These are phyloP conservation scores for Colletotrichum tanaceti DNA, from an alignment of 2,329 filamentous ascomycete species.

Conservation along the genomic window DNA sequence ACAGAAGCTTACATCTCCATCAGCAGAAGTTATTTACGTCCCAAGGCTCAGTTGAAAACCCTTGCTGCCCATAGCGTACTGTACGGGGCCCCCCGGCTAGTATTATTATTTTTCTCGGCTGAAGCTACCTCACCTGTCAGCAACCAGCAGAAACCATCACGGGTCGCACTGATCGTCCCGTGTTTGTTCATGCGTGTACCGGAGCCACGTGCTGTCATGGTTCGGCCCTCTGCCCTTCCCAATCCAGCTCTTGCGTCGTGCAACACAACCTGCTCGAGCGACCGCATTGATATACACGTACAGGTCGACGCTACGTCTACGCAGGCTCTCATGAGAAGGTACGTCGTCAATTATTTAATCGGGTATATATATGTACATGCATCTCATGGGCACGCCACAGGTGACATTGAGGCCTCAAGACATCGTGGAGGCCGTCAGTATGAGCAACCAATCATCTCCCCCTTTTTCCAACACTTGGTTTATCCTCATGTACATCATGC, in stretches of 20 bases:
- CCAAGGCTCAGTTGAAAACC: no score
- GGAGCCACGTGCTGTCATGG: background rate
- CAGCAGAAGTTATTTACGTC: no score
- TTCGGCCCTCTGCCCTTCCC: background rate
- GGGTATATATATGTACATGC: background rate
- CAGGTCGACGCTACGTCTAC: background rate
- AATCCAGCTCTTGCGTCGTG: background rate
- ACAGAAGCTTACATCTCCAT: background rate
- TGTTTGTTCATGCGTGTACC: background rate
- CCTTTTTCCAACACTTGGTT: background rate
- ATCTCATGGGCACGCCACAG: background rate
- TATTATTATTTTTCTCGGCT: no score
- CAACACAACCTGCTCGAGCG: background rate
- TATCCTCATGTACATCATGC: background rate
- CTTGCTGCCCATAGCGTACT: no score
- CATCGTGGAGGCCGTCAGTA: background rate
- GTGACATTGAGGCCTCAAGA: background rate
- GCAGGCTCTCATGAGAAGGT: background rate
- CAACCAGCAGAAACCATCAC: background rate
- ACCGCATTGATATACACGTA: fast-evolving
- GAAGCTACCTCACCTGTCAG: background rate
- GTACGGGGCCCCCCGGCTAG: no score
- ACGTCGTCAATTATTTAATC: background rate
- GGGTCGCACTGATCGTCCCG: background rate
- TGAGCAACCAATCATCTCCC: background rate